A percentile compares a stretch with the other conserved stretches of the same genome.
phyloP scores from a whole-genome alignment of 441 rosid species.

The Oxalis stricta region DNA sequence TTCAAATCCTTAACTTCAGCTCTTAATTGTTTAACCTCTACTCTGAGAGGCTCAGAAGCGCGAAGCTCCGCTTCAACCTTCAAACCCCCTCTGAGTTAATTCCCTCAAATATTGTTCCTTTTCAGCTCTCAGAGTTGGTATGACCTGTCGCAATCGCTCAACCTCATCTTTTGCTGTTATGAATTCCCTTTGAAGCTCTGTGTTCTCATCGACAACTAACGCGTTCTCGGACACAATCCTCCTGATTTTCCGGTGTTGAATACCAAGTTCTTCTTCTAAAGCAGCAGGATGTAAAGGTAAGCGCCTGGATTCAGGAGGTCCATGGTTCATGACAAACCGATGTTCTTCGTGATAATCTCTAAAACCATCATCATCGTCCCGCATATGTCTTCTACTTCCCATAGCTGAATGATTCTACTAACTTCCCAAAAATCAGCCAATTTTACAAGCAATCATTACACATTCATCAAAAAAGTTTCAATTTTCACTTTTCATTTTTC shows the following conservation, averaged over 20 bases:
- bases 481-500: too few species aligned
- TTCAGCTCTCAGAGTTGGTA: conserved; percentile 12
- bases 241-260: conserved; percentile 10
- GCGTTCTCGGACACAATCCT: conserved; percentile 10
- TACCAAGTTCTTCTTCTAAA: conserved; percentile 13
- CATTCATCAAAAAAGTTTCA: too few species aligned
- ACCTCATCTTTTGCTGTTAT: conserved; percentile 13
- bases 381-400: conserved; percentile 9
- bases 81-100: conserved; percentile 12
- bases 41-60: conserved; percentile 9
- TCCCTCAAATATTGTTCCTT: conserved; percentile 13
- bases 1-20: conserved; percentile 12
- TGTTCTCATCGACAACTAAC: conserved; percentile 11
- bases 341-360: conserved; percentile 8
- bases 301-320: conserved; percentile 1
- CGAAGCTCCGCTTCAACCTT: conserved; percentile 17
- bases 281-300: conserved; percentile 5
- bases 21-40: conserved; percentile 15
- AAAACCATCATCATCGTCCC: conserved; percentile 2
- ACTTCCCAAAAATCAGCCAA: neutral
- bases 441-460: too few species aligned
- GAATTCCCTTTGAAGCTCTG: conserved; percentile 15
- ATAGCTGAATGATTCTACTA: conserved; percentile 9
- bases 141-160: conserved; percentile 7
- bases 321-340: neutral